phyloP scores from a whole-genome alignment of 768 basidiomycete species.

The Terana coerulea region DNA sequence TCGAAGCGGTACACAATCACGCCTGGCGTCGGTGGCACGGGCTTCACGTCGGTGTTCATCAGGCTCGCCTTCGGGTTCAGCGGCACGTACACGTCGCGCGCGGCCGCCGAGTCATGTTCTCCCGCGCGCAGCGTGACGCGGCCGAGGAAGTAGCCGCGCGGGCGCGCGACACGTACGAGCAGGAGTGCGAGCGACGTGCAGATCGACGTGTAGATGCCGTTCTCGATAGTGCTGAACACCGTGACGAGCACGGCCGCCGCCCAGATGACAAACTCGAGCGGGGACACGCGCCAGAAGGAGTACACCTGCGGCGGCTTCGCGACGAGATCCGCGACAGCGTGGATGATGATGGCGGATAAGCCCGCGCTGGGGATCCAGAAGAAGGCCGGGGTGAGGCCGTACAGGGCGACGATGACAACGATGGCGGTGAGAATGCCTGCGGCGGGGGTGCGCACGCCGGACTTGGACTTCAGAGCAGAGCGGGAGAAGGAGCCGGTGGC shows the following conservation, averaged over 20 bases:
- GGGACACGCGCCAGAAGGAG: constrained; percentile 89
- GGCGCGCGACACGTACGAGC: constrained; percentile 82
- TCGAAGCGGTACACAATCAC: constrained; percentile 88
- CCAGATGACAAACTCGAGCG: constrained; percentile 89
- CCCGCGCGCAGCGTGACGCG: constrained; percentile 48
- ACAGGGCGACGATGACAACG: constrained; percentile 88
- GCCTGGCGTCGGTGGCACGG: constrained; percentile 72
- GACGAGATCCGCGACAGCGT: constrained; percentile 83
- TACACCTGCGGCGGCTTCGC: constrained; percentile 80
- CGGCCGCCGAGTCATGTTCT: constrained; percentile 25
- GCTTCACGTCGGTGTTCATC: constrained; percentile 62
- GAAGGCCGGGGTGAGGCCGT: constrained; percentile 89
- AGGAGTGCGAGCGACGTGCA: constrained; percentile 73
- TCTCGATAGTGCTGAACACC: constrained; percentile 86
- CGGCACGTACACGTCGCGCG: constrained; percentile 85
- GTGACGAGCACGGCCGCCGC: constrained; percentile 81
- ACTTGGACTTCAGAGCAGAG: constrained; percentile 90
- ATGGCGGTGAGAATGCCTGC: constrained; percentile 81
- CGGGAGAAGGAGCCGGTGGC: constrained; percentile 97
- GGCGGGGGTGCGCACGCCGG: constrained; percentile 89
- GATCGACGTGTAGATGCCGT: constrained; percentile 86
- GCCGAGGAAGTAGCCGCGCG: constrained; percentile 88
- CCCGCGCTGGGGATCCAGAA: constrained; percentile 79
- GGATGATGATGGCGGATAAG: constrained; percentile 89
- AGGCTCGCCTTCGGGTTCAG: constrained; percentile 50